Base-by-base conservation (phyloP, 192 early-diverging fungal species). In the Backusella parvicylindrica region DNA sequence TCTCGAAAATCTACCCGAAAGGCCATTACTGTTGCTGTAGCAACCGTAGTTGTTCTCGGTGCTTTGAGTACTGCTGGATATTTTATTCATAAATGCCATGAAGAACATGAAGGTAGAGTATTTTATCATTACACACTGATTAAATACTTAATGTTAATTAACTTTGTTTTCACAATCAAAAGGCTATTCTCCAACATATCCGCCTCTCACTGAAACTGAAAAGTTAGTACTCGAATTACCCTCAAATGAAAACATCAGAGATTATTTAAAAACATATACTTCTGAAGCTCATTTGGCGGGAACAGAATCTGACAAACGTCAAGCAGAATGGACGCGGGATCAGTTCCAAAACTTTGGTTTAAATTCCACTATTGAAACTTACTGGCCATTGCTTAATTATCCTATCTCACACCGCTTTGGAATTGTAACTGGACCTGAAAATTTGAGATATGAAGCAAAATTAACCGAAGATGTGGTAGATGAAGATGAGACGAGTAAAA, bases 261-360 rank as follows among this genome's bases (percentile, higher is more conserved):
- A 84, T 2, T 76, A 87, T 38, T 81, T 89, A 11, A 72, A 83
- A 18, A 82, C 84, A 72, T 89, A 89, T 43, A 81, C 90, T 12
- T 91, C 90, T 9, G 84, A 82, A 60, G 74, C 86, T 2, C 90
- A 90, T 67, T 64, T 88, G 2, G 91, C 88, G 1, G 91, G 91
- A 9, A 81, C 82, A 31, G 64, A 71, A 1, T 72, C 32, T 47
- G 89, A 92, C 70, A 64, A 73, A 31, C 77, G 68, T 0, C 86
- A 87, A 67, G 90, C 87, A 41, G 80, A 71, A 23, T 88, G 85
- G 72, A 92, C 91, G 1, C 78, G 79, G 3, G 85, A 86, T 43
- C 78, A 86, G 50, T 89, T 90, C 66, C 32, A 64, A 49, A 73
- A 72, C 32, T 89, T 85, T 64, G 90, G 90, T 11, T 66, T 92